Base-by-base conservation (phyloP, 495 filamentous ascomycete genomes). In the Hypoxylon subgilvum region DNA sequence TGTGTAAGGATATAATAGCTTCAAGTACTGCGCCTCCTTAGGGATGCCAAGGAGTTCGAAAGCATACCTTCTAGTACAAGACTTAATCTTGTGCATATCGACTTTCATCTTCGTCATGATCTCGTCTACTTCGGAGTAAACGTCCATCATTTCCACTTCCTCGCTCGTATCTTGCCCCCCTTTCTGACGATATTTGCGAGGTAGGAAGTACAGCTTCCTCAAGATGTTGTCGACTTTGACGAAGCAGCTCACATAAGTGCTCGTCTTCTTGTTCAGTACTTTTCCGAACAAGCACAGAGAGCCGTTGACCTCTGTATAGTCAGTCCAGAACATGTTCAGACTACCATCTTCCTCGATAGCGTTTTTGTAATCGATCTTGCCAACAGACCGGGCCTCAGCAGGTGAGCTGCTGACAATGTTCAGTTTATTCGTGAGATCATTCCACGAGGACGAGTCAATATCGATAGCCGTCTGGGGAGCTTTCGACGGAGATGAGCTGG, bases 201-300 rank as follows among this genome's bases (percentile, higher is more conserved):
- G 94, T 19, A 97, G 81, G 67, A 98, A 98, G 71, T 86, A 97
- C 2, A 98, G 79, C 60, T 96, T 98, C 38, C 94, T 84, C 16
- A 95, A 72, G 50, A 98, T 90, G 57, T 96, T 96, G 78, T 98
- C 93, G 27, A 98, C 79, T 68, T 97, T 98, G 69, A 96, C 84
- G 63, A 98, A 97, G 49, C 93, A 95, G 73, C 92, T 97, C 25
- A 90, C 87, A 69, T 87, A 91, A 25, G 75, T 76, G 27, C 84
- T 86, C 18, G 82, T 88, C 58, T 86, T 88, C 72, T 93, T 96
- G 72, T 97, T 91, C 67, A 88, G 87, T 2, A 96, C 95, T 68
- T 98, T 98, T 44, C 94, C 94, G 73, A 97, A 98, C 28, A 98
- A 81, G 70, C 91, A 96, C 2, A 98, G 77, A 59, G 85, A 90